Conservation (phyloP, 495 filamentous ascomycete genomes). For the Talaromyces nanjingensis region DNA sequence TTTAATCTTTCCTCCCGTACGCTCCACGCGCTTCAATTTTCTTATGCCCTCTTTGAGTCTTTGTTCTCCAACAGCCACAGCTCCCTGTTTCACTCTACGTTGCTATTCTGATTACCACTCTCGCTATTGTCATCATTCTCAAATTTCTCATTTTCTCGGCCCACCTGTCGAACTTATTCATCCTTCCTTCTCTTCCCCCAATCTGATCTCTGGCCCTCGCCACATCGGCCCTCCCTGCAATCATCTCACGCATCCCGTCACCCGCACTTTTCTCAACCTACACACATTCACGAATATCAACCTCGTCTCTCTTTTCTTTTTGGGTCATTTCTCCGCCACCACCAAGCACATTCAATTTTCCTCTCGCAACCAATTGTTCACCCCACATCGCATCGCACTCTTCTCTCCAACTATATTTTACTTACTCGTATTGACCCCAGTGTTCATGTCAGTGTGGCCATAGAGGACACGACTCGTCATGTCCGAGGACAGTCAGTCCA, state of each 20-base stretch:
- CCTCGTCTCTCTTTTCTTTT: not conserved
- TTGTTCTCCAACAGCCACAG: not conserved
- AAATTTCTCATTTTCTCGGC: constrained; percentile 10
- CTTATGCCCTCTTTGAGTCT: not conserved
- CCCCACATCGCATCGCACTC: not conserved
- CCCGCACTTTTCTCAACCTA: constrained; percentile 2
- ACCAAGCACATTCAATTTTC: not conserved
- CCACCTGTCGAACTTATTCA: not conserved
- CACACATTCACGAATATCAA: not conserved
- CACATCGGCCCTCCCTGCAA: constrained; percentile 9
- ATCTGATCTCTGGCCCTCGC: constrained; percentile 4
- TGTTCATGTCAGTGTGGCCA: constrained; percentile 6
- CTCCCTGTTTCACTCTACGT: constrained; percentile 4
- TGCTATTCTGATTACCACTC: constrained; percentile 8
- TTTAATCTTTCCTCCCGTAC: not conserved
- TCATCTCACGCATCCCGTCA: not conserved
- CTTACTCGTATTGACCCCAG: not conserved
- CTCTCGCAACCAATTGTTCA: not conserved
- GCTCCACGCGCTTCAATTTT: constrained; percentile 1
- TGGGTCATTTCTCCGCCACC: constrained; percentile 1
- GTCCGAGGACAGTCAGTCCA: constrained; percentile 11
- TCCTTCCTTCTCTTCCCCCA: not conserved
- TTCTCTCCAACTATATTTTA: constrained; percentile 4
- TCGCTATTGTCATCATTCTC: constrained; percentile 15
- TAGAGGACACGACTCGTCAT: constrained; percentile 7